Evolutionary conservation across 306 rosid genomes (phyloP).

Genomic region (Mucuna pruriens): DNA sequence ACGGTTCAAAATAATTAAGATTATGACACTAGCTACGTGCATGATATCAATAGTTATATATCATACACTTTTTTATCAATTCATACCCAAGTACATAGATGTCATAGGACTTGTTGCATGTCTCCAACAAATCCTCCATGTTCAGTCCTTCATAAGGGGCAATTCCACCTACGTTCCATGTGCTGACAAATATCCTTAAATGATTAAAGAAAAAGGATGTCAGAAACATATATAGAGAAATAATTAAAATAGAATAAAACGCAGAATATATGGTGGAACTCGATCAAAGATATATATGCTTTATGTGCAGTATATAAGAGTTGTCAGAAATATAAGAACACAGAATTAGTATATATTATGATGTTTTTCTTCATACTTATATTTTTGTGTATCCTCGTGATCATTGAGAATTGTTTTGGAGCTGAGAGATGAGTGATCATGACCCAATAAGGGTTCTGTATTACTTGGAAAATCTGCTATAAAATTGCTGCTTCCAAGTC

Average conservation of each 20-base stretch:
- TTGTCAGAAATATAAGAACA: background rate
- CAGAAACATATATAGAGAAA: background rate
- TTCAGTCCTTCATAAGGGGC: conserved; percentile 70
- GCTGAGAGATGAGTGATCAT: conserved; percentile 23
- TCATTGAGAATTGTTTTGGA: conserved; percentile 42
- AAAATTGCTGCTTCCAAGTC: conserved; percentile 72
- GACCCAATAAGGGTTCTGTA: conserved; percentile 40
- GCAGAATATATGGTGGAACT: background rate
- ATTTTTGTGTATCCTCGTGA: conserved; percentile 47
- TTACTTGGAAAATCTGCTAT: conserved; percentile 66
- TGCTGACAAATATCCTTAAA: conserved; percentile 72
- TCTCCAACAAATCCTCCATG: conserved; percentile 68
- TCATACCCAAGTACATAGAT: conserved; percentile 82
- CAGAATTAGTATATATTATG: background rate
- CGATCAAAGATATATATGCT: background rate
- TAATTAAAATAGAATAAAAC: background rate
- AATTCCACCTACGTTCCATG: conserved; percentile 92
- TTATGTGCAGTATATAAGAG: background rate
- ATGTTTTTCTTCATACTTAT: conserved; percentile 43
- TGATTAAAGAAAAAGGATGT: conserved; percentile 5
- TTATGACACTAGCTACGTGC: background rate
- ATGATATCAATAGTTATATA: background rate
- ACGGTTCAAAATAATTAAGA: background rate
- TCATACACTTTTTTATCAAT: background rate
- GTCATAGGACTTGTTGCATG: conserved; percentile 57